Base-by-base conservation (phyloP, 495 filamentous ascomycete genomes). In the Symbiotaphrina buchneri region DNA sequence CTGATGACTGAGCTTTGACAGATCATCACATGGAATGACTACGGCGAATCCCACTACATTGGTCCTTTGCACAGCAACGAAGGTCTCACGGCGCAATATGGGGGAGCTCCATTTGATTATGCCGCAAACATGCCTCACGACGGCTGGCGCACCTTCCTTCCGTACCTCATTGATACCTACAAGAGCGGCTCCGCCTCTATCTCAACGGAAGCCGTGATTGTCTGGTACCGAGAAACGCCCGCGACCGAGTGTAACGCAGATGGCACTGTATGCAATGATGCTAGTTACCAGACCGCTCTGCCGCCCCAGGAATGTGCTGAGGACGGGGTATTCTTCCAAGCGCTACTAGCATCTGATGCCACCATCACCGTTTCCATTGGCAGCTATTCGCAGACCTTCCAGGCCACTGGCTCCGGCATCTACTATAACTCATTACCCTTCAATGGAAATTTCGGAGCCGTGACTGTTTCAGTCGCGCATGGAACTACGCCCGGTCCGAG, bases 11-110 rank as follows among this genome's bases (percentile, higher is more conserved):
- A n/a, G 13, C 22, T 25, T 25, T 7, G 22, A n/a, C 15, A 54
- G 48, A 56, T 65, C 27, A 48, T 57, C 14, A 53, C 49, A 46
- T 79, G 76, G 75, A 81, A 82, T 35, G 75, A 82, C 46, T 81
- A 63, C 34, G 75, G 74, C 27, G 76, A 83, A 47, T 65, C 67
- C 5, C 74, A 75, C 51, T 79, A 83, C 39, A 71, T 83, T 36
- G 69, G 67, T 20, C 64, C 63, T 3, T 54, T 69, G 21, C 45
- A 57, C 20, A n/a, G n/a, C n/a, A n/a, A n/a, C n/a, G n/a, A n/a
- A n/a, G n/a, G n/a, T n/a, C n/a, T n/a, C n/a, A n/a, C n/a, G n/a
- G n/a, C n/a, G n/a, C 13, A 13, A 3, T 11, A 18, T 3, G 18
- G 3, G 1, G 31, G 31, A 21, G 56, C 70, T 3, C 59, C 67